phyloP scores from a whole-genome alignment of 163 green algal genomes.

The Picocystis sp. region DNA sequence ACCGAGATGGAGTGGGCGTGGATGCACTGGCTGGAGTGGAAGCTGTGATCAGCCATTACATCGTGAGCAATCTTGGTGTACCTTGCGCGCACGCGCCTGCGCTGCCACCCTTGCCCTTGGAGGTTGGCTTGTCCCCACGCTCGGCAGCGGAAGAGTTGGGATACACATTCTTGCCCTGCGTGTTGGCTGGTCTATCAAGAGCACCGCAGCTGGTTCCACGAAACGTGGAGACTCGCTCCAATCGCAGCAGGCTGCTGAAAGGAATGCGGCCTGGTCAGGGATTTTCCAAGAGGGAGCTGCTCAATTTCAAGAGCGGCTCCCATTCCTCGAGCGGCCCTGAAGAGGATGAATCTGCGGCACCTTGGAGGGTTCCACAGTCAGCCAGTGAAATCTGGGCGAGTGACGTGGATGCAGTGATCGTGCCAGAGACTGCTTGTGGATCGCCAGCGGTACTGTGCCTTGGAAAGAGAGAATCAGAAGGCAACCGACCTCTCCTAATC shows the following conservation, averaged over 20 bases:
- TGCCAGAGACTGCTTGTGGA: slow-evolving; percentile 10
- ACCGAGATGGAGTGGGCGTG: slow-evolving; percentile 14
- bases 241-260: too few species aligned
- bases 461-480: neutral
- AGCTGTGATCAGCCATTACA: slow-evolving; percentile 22
- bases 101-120: slow-evolving; percentile 13
- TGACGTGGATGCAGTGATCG: slow-evolving; percentile 16
- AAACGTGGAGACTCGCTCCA: too few species aligned
- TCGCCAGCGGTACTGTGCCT: slow-evolving; percentile 1
- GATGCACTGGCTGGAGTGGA: slow-evolving; percentile 21
- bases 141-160: slow-evolving; percentile 21
- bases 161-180: slow-evolving; percentile 17
- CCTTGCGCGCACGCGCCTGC: slow-evolving; percentile 19
- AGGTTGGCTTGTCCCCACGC: slow-evolving; percentile 11
- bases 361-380: too few species aligned
- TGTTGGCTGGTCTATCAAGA: slow-evolving; percentile 12
- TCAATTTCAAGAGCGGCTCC: too few species aligned
- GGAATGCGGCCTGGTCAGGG: too few species aligned
- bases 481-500: slow-evolving; percentile 15
- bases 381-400: slow-evolving; percentile 7
- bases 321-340: too few species aligned
- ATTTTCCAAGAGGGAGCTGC: too few species aligned
- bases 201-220: slow-evolving; percentile 11
- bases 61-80: slow-evolving; percentile 13
- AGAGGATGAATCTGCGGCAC: neutral